Evolutionary conservation across 2,329 filamentous ascomycete genomes (phyloP).

Genomic region (Trichoderma endophyticum): DNA sequence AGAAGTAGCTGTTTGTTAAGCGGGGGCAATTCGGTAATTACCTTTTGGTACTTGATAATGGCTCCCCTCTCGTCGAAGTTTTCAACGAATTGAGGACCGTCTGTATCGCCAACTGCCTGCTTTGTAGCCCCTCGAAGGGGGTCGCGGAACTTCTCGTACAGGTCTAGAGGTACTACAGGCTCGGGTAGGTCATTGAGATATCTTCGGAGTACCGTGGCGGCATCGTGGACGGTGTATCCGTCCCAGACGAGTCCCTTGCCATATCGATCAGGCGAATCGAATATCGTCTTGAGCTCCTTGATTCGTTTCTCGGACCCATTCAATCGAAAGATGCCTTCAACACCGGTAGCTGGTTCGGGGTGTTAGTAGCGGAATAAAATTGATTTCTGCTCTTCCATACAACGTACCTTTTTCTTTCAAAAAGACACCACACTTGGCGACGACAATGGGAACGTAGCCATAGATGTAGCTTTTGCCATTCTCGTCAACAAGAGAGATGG

Average conservation of each 20-base stretch:
- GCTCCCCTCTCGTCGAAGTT: conserved; percentile 62
- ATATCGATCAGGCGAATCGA: conserved; percentile 92
- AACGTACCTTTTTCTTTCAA: conserved; percentile 91
- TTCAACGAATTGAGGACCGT: conserved; percentile 67
- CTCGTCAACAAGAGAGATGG: conserved; percentile 91
- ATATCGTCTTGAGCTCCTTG: conserved; percentile 88
- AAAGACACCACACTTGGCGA: conserved; percentile 96
- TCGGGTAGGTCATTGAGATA: conserved; percentile 97
- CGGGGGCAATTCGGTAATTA: conserved; percentile 90
- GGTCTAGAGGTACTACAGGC: conserved; percentile 89
- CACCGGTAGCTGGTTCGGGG: conserved; percentile 68
- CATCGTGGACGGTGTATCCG: conserved; percentile 97
- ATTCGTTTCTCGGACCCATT: conserved; percentile 97
- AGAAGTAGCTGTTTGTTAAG: conserved; percentile 90
- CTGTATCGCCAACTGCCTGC: conserved; percentile 68
- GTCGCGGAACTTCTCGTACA: conserved; percentile 87
- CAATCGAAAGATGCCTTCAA: conserved; percentile 94
- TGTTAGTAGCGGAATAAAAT: conserved; percentile 22
- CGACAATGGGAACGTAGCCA: conserved; percentile 96
- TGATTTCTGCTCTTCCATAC: neutral
- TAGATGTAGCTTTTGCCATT: conserved; percentile 96
- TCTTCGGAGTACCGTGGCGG: conserved; percentile 89
- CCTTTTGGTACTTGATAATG: conserved; percentile 77
- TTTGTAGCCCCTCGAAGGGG: conserved; percentile 70
- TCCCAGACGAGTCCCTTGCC: conserved; percentile 97